These are phyloP conservation scores for Talaromyces trachyspermus DNA, from an alignment of 495 filamentous ascomycete genomes.

Conservation along the genomic window DNA sequence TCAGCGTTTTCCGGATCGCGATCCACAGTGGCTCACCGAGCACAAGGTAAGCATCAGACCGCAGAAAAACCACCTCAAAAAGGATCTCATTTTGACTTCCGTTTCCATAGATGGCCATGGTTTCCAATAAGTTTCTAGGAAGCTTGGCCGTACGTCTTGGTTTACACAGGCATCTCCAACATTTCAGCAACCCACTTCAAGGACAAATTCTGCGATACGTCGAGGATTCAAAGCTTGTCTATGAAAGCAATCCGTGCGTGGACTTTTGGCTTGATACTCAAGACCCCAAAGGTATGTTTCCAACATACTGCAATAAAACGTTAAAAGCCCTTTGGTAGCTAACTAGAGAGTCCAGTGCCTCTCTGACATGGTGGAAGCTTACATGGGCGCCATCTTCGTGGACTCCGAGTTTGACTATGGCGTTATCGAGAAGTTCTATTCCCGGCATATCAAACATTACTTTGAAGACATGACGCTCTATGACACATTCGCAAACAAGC, in stretches of 20 bases:
- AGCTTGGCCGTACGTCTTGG: slow-evolving; percentile 68
- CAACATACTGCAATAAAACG: not conserved
- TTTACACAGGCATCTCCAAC: slow-evolving; percentile 66
- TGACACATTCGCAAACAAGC: slow-evolving; percentile 81
- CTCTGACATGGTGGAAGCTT: slow-evolving; percentile 83
- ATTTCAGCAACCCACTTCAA: slow-evolving; percentile 51
- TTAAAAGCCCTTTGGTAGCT: not conserved
- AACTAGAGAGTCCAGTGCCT: slow-evolving; percentile 47
- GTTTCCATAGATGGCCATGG: slow-evolving; percentile 76
- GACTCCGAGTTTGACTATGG: slow-evolving; percentile 77
- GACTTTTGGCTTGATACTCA: slow-evolving; percentile 73
- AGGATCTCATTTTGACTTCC: slow-evolving; percentile 2
- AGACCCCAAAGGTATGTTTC: slow-evolving; percentile 58
- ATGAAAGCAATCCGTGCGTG: slow-evolving; percentile 44
- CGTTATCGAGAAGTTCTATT: slow-evolving; percentile 70
- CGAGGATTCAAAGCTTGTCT: slow-evolving; percentile 51
- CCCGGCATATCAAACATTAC: slow-evolving; percentile 60
- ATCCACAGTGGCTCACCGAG: slow-evolving; percentile 97
- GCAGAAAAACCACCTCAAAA: not conserved
- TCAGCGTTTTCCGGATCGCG: slow-evolving; percentile 62
- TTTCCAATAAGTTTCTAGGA: slow-evolving; percentile 90
- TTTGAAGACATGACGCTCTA: slow-evolving; percentile 88
- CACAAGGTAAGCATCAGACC: slow-evolving; percentile 58
- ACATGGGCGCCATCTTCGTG: slow-evolving; percentile 84
- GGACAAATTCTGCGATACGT: slow-evolving; percentile 63